Evolutionary conservation across 129 eudicot genomes (phyloP), one percentile per base, ranked within the genome.

Genomic region (Deinandra increscens): DNA sequence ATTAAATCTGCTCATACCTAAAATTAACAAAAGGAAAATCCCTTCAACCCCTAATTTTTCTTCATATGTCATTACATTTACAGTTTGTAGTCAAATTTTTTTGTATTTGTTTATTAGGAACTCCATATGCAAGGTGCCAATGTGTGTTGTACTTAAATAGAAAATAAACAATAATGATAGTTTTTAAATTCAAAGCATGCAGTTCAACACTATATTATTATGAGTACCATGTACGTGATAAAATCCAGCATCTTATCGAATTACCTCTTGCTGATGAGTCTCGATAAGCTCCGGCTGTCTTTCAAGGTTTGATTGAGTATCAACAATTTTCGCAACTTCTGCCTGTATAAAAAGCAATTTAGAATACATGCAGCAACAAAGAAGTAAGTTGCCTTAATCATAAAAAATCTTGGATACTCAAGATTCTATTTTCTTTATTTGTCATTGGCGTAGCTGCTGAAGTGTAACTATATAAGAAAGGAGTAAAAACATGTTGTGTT

Each of bases 201-300:
- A 34, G 7, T 36, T 58, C 6, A 44, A 9, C 4, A 61, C 7
- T 12, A 10, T 23, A 8, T 39, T 37, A 64, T 51, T 10, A 4
- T 9, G 4, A 10, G 10, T 26, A 6, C n/a, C n/a, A n/a, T n/a
- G n/a, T n/a, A n/a, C n/a, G 29, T 7, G 13, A 70, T 14, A 8
- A 55, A 38, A 60, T 3, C 8, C n/a, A 66, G 9, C 62, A 9
- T 31, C 46, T 66, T 19, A 18, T 58, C 23, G 13, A 46, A 8
- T 22, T 83, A 93, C 98, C 97, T 93, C 98, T 62, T 89, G 90
- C 75, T 89, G 95, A 80, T 93, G 98, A 74, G 97, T 89, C 79
- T 93, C 98, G 66, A 93, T 93, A 17, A 93, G 87, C 85, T 93
- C 98, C 78, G 89, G 79, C 66, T 87, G 97, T 64, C 97, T 81